These are phyloP conservation scores for Xylaria sp. DNA, from an alignment of 2,329 filamentous ascomycete genomes.

Conservation along the genomic window DNA sequence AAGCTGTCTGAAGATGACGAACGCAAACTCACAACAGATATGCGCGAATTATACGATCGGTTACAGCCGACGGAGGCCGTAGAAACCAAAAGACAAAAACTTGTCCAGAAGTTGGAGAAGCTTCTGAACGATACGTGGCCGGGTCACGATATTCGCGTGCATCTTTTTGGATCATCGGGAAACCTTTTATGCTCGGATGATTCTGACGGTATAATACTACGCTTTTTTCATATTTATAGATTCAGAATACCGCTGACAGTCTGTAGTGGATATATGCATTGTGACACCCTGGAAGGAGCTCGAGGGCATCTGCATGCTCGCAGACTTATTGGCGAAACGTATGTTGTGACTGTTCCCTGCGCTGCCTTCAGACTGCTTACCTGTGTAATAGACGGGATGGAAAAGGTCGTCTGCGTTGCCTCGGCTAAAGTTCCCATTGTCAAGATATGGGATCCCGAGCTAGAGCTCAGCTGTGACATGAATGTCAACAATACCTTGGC, in stretches of 20 bases:
- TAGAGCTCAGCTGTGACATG: constrained; percentile 92
- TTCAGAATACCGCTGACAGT: constrained; percentile 48
- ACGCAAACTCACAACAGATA: constrained; percentile 79
- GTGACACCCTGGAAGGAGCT: constrained; percentile 89
- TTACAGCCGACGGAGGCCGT: constrained; percentile 85
- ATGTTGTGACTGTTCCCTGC: constrained; percentile 54
- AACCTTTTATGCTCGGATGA: constrained; percentile 95
- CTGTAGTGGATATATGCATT: constrained; percentile 93
- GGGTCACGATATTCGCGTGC: constrained; percentile 86
- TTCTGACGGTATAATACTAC: constrained; percentile 80
- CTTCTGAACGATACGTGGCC: constrained; percentile 94
- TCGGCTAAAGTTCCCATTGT: constrained; percentile 98
- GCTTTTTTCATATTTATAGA: not conserved
- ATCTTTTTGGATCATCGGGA: constrained; percentile 97
- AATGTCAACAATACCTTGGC: constrained; percentile 98
- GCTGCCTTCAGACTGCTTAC: constrained; percentile 49
- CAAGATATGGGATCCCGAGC: constrained; percentile 97
- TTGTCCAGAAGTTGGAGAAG: constrained; percentile 88
- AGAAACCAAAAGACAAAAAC: constrained; percentile 76
- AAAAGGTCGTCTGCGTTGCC: constrained; percentile 93
- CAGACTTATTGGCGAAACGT: constrained; percentile 86
- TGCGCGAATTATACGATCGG: constrained; percentile 84
- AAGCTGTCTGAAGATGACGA: constrained; percentile 79
- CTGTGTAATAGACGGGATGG: constrained; percentile 81
- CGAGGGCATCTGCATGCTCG: constrained; percentile 90